phyloP scores from a whole-genome alignment of 148 eudicot genomes.

The Rhododendron henanense region DNA sequence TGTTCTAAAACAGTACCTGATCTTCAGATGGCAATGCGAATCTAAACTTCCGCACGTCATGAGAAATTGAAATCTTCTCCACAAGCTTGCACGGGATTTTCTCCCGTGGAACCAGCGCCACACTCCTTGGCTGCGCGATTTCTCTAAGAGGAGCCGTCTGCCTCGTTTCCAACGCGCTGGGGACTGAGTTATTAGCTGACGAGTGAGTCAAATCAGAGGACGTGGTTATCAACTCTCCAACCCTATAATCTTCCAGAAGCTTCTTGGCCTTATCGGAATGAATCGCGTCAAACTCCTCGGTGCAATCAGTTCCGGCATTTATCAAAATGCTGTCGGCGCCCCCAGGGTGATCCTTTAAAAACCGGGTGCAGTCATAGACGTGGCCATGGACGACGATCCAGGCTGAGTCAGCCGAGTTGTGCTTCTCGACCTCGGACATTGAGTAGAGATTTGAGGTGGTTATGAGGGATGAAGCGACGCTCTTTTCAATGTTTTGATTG shows the following conservation, averaged over 20 bases:
- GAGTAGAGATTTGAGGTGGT: slow-evolving; percentile 50
- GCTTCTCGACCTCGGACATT: slow-evolving; percentile 70
- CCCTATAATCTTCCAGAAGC: slow-evolving; percentile 59
- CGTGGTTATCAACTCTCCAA: slow-evolving; percentile 65
- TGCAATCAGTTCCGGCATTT: slow-evolving; percentile 89
- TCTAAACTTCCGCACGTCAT: slow-evolving; percentile 62
- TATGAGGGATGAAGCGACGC: slow-evolving; percentile 69
- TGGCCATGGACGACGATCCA: slow-evolving; percentile 89
- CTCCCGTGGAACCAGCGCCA: slow-evolving; percentile 62
- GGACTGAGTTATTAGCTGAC: slow-evolving; percentile 64
- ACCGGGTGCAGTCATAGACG: slow-evolving; percentile 64
- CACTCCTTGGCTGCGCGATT: slow-evolving; percentile 28
- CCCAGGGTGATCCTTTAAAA: slow-evolving; percentile 89
- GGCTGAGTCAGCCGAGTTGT: slow-evolving; percentile 69
- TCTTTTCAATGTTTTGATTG: slow-evolving; percentile 47
- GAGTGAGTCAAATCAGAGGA: slow-evolving; percentile 43
- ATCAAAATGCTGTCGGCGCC: slow-evolving; percentile 85
- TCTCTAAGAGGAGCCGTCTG: slow-evolving; percentile 55
- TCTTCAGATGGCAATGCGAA: slow-evolving; percentile 65
- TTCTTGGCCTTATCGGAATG: slow-evolving; percentile 87
- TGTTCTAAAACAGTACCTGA: slow-evolving; percentile 15
- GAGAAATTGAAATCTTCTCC: slow-evolving; percentile 58
- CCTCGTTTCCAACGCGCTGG: slow-evolving; percentile 36
- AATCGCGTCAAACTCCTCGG: slow-evolving; percentile 89
- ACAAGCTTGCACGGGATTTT: slow-evolving; percentile 69